Percentiles rank a stretch among this genome's conserved stretches.
These are phyloP conservation scores for Solanum hybrid DNA, from an alignment of 305 asterid species.

Conservation along the genomic window DNA sequence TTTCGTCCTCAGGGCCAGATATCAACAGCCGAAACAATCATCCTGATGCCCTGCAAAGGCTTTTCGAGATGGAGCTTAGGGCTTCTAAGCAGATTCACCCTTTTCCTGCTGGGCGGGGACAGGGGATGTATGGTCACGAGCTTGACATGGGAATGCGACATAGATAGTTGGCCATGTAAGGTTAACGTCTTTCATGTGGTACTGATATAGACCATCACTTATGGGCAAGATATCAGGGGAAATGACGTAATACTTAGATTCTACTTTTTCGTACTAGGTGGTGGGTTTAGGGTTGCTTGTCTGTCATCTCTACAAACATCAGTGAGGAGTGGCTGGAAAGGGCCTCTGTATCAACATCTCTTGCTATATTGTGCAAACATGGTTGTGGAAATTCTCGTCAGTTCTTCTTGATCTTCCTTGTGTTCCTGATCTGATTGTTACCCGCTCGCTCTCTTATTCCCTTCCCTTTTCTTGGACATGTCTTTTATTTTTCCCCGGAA, in stretches of 20 bases:
- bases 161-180: slow-evolving; percentile 25
- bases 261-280: background rate
- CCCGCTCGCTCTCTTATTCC: background rate
- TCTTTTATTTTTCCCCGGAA: background rate
- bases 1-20: slow-evolving; percentile 6
- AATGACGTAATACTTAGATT: background rate
- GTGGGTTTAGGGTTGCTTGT: background rate
- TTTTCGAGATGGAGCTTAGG: slow-evolving; percentile 62
- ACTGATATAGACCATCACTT: background rate
- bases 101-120: slow-evolving; percentile 35
- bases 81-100: slow-evolving; percentile 62
- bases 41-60: slow-evolving; percentile 76
- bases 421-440: background rate
- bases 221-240: background rate
- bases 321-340: background rate
- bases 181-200: background rate
- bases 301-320: background rate
- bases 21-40: slow-evolving; percentile 29
- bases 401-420: background rate
- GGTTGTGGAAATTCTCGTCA: background rate
- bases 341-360: background rate
- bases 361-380: background rate
- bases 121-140: slow-evolving; percentile 53
- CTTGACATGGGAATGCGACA: slow-evolving; percentile 58
- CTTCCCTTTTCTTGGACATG: background rate